phyloP scores from a whole-genome alignment of 2,329 filamentous ascomycete species.

The Davidsoniella neocaledoniae region DNA sequence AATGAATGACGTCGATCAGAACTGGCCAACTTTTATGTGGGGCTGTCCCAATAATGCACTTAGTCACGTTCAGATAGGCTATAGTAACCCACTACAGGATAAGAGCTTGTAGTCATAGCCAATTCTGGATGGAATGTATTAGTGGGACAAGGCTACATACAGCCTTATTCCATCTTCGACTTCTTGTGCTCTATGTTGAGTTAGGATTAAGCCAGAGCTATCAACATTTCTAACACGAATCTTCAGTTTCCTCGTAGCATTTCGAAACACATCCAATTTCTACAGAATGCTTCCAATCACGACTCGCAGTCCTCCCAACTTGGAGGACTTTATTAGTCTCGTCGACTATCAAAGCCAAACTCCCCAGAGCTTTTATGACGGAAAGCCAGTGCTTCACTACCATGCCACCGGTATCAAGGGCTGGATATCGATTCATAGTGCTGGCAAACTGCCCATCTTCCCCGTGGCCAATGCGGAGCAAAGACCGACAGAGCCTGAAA shows the following conservation, averaged over 20 bases:
- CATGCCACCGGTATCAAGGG: constrained; percentile 40
- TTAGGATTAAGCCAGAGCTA: no score
- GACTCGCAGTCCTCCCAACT: constrained; percentile 38
- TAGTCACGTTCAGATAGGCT: constrained; percentile 14
- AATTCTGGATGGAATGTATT: no score
- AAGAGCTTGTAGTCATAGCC: neutral
- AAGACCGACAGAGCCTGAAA: constrained; percentile 19
- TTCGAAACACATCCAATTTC: constrained; percentile 10
- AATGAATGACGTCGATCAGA: constrained; percentile 8
- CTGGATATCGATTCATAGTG: constrained; percentile 37
- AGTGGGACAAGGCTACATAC: constrained; percentile 8
- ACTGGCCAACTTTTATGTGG: neutral
- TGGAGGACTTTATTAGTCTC: constrained; percentile 45
- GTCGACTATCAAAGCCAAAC: constrained; percentile 56
- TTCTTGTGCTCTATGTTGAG: no score
- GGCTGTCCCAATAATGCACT: neutral
- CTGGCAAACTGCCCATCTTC: constrained; percentile 37
- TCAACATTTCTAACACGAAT: no score
- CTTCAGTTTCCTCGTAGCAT: neutral
- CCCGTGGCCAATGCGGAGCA: constrained; percentile 21
- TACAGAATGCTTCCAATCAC: constrained; percentile 28
- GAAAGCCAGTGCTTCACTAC: constrained; percentile 54
- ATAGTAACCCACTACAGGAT: constrained; percentile 10
- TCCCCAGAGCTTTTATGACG: constrained; percentile 52
- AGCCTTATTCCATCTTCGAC: constrained; percentile 1